Base-by-base conservation (phyloP, 352 stramenopile species). In the Globisporangium abappressorium region DNA sequence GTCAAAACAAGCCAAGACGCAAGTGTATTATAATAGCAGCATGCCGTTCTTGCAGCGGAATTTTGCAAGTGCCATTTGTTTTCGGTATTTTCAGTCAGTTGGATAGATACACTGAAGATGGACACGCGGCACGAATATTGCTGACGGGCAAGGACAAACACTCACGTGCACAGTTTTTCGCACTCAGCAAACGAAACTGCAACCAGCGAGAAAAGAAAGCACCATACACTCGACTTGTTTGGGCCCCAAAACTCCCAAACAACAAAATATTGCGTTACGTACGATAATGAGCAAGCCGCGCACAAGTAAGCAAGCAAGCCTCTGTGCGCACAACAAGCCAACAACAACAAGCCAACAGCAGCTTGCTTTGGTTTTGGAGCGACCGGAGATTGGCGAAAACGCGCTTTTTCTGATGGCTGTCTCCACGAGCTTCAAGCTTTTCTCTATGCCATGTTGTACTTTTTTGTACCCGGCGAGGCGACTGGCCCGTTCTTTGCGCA, bases 251-350 rank as follows among this genome's bases (percentile, higher is more conserved):
- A n/a, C 38, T 46, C 38, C n/a, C 28, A 30, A n/a, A 59, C 26
- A 22, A 43, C 26, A 43, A 33, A 30, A 59, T 59, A 59, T 59
- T 59, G 28, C 54, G 54, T 43, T 38, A 43, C 26, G 26, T 7
- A 28, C 26, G n/a, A 59, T 43, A 59, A 59, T 59, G 54, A 43
- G 54, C 54, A 59, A 59, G 54, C 54, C 28, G 28, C 53, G 53
- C 53, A 22, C 53, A 36, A 57, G 51, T 24, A 58, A 58, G 53
- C 53, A 58, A 58, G 53, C 53, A 58, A 58, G 24, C 24, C 41
- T 51, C 43, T 51, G 36, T 43, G 43, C 43, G 2, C 41, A n/a
- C 43, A 51, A 46, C 12, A 46, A 20, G 33, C 33, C 11, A 46
- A 5, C 11, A 46, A 46, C 43, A 22, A 2, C 18, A 22, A 22